Base-by-base conservation (phyloP, 2,329 filamentous ascomycete species). In the Calonectria pseudoreteaudii region DNA sequence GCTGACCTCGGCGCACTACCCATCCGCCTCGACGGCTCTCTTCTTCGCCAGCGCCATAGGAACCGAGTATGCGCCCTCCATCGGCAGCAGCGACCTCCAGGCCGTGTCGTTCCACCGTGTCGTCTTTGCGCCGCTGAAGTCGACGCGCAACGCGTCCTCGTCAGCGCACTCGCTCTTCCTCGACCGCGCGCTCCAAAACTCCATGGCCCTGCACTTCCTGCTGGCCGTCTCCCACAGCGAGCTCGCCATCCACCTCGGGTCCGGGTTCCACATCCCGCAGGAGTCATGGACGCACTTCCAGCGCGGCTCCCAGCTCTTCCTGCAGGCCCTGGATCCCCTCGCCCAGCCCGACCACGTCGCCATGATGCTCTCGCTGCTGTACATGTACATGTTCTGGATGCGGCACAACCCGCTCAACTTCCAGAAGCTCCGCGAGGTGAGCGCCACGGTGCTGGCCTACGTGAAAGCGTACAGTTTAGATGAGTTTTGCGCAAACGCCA, bases 371-470 rank as follows among this genome's bases (percentile, higher is more conserved):
- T 75, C 73, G 10, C 69, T 75, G 30, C 30, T 75, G 18, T 75
- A 75, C 50, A 34, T 75, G 23, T 75, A 75, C 60, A 75, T 75
- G 73, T 75, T 75, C 26, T 75, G 73, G 73, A 75, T 75, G 70
- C 66, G 73, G 18, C 58, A 71, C 14, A 49, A 65, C 14, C 73
- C 73, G 4, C 64, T 75, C 38, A 64, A 73, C 6, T 67, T 70
- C 0, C 8, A 20, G 1, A 70, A 65, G n/a, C 16, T 75, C 10
- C 47, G 18, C 1, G 70, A 70, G 20, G 38, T 75, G 20, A 73
- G 73, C 18, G 28, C 52, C 1, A 64, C 64, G 7, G 67, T 66
- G 16, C 71, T 75, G 18, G 38, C 58, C 20, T 74, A 74, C 9
- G 69, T 69, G 2, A 69, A 41, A 23, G 13, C 52, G 1, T 72